Percentiles rank a stretch among this genome's conserved stretches.
Conservation (phyloP, 371 early-diverging fungal species). For the Mucor lusitanicus region DNA sequence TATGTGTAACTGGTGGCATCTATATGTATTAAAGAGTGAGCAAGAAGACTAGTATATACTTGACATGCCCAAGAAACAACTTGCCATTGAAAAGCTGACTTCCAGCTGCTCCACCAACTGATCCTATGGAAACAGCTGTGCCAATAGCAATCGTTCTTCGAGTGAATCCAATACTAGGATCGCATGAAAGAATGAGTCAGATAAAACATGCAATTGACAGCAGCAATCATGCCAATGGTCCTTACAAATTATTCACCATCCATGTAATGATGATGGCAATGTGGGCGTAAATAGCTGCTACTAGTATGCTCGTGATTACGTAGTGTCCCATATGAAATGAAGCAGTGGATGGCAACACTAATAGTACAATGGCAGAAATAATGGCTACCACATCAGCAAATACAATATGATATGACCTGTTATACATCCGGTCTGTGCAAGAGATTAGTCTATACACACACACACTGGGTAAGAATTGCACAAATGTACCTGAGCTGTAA, state of each 20-base stretch:
- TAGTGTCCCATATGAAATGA: background rate
- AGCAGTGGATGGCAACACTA: background rate
- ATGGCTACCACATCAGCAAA: conserved; percentile 28
- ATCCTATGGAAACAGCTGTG: conserved; percentile 41
- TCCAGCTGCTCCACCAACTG: conserved; percentile 42
- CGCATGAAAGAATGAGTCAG: background rate
- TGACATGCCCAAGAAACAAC: too few relatives aligned
- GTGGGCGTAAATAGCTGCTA: conserved; percentile 38
- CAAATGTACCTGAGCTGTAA: conserved; percentile 32
- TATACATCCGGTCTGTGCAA: conserved; percentile 13
- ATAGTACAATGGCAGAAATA: background rate
- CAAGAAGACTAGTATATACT: background rate
- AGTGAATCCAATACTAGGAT: conserved; percentile 35
- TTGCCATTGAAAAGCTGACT: conserved; percentile 41
- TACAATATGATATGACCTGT: conserved; percentile 40
- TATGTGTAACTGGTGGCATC: background rate
- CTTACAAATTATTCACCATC: conserved; percentile 46
- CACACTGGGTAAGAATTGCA: too few relatives aligned
- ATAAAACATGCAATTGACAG: background rate
- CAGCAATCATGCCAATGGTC: background rate
- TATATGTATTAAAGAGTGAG: background rate
- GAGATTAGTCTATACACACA: background rate
- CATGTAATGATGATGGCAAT: conserved; percentile 41
- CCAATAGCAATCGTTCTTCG: conserved; percentile 44
- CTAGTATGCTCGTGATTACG: conserved; percentile 29